Evolutionary conservation across 345 rosid genomes (phyloP).

Genomic region (Litchi chinensis): DNA sequence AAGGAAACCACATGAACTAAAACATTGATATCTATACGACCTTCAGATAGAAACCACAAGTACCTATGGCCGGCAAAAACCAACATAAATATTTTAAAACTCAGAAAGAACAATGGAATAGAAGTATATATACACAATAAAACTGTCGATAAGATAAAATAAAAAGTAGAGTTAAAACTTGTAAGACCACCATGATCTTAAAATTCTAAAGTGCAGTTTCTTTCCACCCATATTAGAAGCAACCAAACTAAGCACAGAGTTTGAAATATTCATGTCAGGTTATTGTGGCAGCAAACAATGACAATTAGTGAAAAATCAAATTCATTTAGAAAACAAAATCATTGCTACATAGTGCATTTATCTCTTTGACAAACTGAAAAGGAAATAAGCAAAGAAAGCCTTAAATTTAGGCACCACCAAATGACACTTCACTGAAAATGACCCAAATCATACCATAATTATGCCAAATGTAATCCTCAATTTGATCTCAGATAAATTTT

Average conservation of each 20-base stretch:
- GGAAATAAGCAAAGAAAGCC: background rate
- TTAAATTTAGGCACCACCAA: background rate
- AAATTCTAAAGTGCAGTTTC: background rate
- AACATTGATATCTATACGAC: background rate
- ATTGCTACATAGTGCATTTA: background rate
- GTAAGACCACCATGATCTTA: background rate
- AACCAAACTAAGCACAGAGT: background rate
- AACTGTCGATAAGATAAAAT: background rate
- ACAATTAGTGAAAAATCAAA: background rate
- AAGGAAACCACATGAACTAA: background rate
- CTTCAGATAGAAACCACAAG: background rate
- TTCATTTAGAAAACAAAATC: background rate
- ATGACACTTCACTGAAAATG: background rate
- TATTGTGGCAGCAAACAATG: background rate
- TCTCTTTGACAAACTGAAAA: background rate
- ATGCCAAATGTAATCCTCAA: background rate
- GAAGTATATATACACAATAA: background rate
- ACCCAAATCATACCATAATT: conserved; percentile 6
- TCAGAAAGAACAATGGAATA: background rate
- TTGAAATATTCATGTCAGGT: background rate
- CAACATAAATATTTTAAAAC: background rate
- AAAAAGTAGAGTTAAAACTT: background rate
- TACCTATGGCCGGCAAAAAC: background rate
- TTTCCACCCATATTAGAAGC: background rate
- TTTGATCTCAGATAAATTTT: background rate